Evolutionary conservation across 495 filamentous ascomycete genomes (phyloP).

Genomic region (Podospora appendiculata): DNA sequence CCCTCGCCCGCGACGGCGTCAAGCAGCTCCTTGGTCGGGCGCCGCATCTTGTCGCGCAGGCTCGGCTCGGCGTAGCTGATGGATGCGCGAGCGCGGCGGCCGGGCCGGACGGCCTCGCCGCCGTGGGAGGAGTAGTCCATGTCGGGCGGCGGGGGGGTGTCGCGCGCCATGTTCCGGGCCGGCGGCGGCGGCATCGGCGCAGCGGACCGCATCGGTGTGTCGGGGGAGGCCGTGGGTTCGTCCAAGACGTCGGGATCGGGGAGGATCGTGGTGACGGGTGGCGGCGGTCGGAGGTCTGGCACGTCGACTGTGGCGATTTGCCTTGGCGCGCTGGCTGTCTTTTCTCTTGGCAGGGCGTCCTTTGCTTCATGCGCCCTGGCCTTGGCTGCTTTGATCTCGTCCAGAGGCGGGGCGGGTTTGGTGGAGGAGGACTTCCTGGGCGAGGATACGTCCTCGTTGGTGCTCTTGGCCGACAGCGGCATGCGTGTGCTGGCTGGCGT

Average conservation of each 20-base stretch:
- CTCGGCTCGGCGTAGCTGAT: conserved; percentile 86
- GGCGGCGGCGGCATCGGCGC: neutral
- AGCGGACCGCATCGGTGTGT: conserved; percentile 24
- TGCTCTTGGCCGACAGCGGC: conserved; percentile 36
- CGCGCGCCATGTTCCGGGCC: conserved; percentile 27
- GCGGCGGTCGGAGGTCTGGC: conserved; percentile 15
- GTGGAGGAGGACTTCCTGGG: conserved; percentile 25
- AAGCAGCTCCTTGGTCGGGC: conserved; percentile 64
- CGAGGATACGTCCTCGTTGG: conserved; percentile 38
- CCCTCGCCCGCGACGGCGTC: conserved; percentile 59
- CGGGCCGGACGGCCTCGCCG: conserved; percentile 33
- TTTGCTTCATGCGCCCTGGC: neutral
- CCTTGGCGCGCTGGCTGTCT: conserved; percentile 5
- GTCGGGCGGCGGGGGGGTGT: conserved; percentile 42
- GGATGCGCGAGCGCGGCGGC: conserved; percentile 54
- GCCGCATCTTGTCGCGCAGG: conserved; percentile 78
- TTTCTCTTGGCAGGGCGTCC: conserved; percentile 3
- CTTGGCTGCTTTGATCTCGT: conserved; percentile 20
- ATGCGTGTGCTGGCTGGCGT: conserved; percentile 19
- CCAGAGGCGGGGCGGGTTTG: conserved; percentile 11
- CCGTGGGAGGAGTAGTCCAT: too few species aligned
- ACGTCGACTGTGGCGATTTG: neutral
- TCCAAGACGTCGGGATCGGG: conserved; percentile 25
- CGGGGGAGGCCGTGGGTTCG: conserved; percentile 20
- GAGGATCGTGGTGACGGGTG: conserved; percentile 13